Conservation (phyloP, 768 basidiomycete species). For the Amanita pallidorosea region DNA sequence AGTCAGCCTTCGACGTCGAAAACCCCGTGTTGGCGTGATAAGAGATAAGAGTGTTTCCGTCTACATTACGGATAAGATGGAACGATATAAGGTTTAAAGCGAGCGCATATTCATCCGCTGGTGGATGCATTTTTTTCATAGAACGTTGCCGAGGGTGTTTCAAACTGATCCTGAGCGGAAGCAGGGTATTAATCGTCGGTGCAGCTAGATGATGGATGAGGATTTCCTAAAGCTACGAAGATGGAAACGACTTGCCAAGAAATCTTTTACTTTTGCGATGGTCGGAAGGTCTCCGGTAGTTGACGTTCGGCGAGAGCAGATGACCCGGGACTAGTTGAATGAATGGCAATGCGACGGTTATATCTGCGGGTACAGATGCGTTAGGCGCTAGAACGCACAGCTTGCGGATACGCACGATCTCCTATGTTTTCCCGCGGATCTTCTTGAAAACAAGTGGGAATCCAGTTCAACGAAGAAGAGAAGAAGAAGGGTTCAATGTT, state of each 20-base stretch:
- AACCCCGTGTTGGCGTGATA: slow-evolving; percentile 31
- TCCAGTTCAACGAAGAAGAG: slow-evolving; percentile 57
- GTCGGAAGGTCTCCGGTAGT: slow-evolving; percentile 7
- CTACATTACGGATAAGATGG: slow-evolving; percentile 32
- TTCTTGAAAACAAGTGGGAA: slow-evolving; percentile 55
- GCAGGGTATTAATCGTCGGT: slow-evolving; percentile 25
- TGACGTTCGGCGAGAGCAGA: slow-evolving; percentile 7
- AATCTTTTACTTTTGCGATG: not conserved
- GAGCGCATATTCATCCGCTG: slow-evolving; percentile 20
- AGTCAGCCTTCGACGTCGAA: slow-evolving; percentile 28
- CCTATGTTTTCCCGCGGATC: slow-evolving; percentile 24
- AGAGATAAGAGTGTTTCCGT: slow-evolving; percentile 38
- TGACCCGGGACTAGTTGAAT: slow-evolving; percentile 28
- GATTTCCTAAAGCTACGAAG: not conserved
- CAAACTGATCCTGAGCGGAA: slow-evolving; percentile 17
- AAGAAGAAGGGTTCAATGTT: slow-evolving; percentile 60
- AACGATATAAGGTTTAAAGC: slow-evolving; percentile 38
- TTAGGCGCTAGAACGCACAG: not conserved
- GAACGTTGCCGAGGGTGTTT: not conserved
- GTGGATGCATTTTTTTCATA: not conserved
- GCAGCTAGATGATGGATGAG: not conserved
- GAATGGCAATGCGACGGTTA: slow-evolving; percentile 48
- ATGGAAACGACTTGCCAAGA: not conserved
- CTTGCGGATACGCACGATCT: slow-evolving; percentile 35
- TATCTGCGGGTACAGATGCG: slow-evolving; percentile 25